phyloP scores from a whole-genome alignment of 345 rosid species.

The Sapria himalayana region DNA sequence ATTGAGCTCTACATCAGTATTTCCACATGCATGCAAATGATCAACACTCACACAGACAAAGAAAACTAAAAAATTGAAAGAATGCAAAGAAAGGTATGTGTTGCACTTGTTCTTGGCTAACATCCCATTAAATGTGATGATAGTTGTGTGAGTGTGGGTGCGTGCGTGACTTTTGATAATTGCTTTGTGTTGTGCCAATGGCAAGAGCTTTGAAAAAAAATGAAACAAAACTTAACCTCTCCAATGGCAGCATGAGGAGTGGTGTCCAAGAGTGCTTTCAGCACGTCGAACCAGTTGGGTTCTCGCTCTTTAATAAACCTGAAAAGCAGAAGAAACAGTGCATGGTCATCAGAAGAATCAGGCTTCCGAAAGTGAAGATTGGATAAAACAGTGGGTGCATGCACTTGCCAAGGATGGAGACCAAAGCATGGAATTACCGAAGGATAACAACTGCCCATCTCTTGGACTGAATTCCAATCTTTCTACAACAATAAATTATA shows the following conservation, averaged over 20 bases:
- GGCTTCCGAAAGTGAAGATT: background rate
- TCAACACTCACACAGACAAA: background rate
- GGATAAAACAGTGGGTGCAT: background rate
- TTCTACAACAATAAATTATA: constrained; percentile 18
- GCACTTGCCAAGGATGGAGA: constrained; percentile 62
- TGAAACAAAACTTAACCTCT: constrained; percentile 25
- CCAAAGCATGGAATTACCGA: constrained; percentile 81
- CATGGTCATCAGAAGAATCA: background rate
- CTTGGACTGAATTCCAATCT: constrained; percentile 70
- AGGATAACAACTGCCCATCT: constrained; percentile 39
- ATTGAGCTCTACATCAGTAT: background rate
- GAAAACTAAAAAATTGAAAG: background rate
- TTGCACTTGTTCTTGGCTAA: no score
- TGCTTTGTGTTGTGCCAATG: background rate
- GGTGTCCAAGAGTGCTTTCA: constrained; percentile 40
- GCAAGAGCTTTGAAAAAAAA: background rate
- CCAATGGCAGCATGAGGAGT: constrained; percentile 88
- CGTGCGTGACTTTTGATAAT: no score
- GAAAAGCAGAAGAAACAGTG: background rate
- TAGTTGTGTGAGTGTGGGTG: no score
- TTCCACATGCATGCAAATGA: background rate
- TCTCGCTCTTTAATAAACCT: constrained; percentile 54
- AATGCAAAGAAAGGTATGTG: no score
- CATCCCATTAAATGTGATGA: no score
- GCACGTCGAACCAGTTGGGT: constrained; percentile 49